A percentile compares a stretch with the other conserved stretches of the same genome.
phyloP scores from a whole-genome alignment of 768 basidiomycete species.

The Kwoniella sp. region DNA sequence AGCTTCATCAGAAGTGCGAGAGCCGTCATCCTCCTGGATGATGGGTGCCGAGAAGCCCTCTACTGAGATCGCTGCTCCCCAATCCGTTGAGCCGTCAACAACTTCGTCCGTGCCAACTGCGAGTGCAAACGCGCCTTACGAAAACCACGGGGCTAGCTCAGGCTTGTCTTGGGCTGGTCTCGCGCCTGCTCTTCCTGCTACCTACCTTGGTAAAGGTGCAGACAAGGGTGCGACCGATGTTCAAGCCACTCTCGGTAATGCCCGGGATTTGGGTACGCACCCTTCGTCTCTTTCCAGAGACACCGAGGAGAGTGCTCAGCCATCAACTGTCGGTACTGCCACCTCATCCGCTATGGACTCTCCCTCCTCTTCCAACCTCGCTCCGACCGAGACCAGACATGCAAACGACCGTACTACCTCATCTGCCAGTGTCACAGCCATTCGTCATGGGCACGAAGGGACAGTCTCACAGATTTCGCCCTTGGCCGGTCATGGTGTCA shows the following conservation, averaged over 20 bases:
- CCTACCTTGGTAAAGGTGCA: slow-evolving; percentile 25
- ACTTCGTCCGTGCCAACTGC: too few relatives aligned
- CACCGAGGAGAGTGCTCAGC: background rate
- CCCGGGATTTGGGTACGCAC: background rate
- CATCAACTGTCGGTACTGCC: background rate
- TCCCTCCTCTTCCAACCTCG: slow-evolving; percentile 1
- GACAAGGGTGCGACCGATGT: slow-evolving; percentile 38
- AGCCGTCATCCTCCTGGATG: too few relatives aligned
- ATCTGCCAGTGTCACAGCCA: slow-evolving; percentile 38
- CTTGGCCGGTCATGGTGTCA: background rate
- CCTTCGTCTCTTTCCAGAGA: too few relatives aligned
- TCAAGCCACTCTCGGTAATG: slow-evolving; percentile 15
- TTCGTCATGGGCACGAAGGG: slow-evolving; percentile 36
- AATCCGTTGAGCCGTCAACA: too few relatives aligned
- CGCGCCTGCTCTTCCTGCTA: slow-evolving; percentile 31
- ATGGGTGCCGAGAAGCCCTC: too few relatives aligned
- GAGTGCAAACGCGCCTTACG: too few relatives aligned
- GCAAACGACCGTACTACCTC: slow-evolving; percentile 30
- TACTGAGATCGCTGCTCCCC: too few relatives aligned
- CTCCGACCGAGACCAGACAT: slow-evolving; percentile 18
- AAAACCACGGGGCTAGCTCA: too few relatives aligned
- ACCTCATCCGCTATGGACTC: background rate
- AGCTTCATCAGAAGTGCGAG: too few relatives aligned
- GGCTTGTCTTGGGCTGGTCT: slow-evolving; percentile 10
- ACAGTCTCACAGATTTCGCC: slow-evolving; percentile 5